Evolutionary conservation across 2,329 filamentous ascomycete genomes (phyloP).

Genomic region (Sclerotiophoma versabilis): DNA sequence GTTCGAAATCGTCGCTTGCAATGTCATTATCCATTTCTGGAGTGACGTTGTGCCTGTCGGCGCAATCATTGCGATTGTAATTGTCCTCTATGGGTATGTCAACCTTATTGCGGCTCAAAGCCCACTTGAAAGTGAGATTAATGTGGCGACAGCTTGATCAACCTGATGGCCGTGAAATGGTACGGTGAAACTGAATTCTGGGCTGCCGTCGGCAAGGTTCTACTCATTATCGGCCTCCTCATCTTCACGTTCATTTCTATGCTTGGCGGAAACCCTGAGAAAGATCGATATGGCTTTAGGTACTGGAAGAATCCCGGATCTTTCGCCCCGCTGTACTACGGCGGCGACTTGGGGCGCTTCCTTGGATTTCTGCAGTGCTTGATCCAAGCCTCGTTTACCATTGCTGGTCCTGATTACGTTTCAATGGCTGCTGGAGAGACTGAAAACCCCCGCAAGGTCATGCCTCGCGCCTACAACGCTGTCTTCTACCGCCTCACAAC

Average conservation of each 20-base stretch:
- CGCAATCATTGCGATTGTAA: constrained; percentile 67
- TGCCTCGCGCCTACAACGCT: constrained; percentile 78
- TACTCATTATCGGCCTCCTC: constrained; percentile 56
- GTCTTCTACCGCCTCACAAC: constrained; percentile 79
- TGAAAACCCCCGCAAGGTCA: constrained; percentile 55
- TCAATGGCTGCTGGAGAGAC: constrained; percentile 58
- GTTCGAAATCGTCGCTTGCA: constrained; percentile 66
- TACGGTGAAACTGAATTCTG: constrained; percentile 71
- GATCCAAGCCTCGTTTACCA: constrained; percentile 63
- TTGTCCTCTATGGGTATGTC: constrained; percentile 65
- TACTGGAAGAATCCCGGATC: constrained; percentile 68
- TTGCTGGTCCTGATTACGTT: constrained; percentile 59
- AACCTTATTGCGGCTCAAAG: not conserved
- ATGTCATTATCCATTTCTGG: constrained; percentile 52
- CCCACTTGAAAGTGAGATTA: not conserved
- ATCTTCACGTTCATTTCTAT: constrained; percentile 78
- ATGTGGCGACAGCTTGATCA: constrained; percentile 58
- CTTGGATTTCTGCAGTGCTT: constrained; percentile 79
- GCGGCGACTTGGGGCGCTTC: constrained; percentile 72
- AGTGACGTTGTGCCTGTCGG: constrained; percentile 66
- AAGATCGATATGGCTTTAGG: constrained; percentile 56
- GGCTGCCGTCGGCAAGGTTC: constrained; percentile 67
- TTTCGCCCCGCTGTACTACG: constrained; percentile 70
- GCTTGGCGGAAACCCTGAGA: constrained; percentile 79
- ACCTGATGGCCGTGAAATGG: constrained; percentile 66